Evolutionary conservation across 1,139 yeast genomes (phyloP).

Genomic region (Pichia sp.): DNA sequence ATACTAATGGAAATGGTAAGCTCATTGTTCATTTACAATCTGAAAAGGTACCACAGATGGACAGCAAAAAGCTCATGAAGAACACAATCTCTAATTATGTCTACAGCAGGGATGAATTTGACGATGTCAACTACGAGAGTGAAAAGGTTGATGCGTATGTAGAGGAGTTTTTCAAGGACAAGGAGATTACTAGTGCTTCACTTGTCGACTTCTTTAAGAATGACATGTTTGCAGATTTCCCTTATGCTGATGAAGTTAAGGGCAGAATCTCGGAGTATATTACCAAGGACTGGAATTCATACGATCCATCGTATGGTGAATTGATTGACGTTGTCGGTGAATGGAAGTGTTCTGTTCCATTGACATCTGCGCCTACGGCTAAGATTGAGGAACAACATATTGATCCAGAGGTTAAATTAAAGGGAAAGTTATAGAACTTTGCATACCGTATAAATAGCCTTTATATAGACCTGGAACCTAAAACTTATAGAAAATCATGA

Average conservation of each 20-base stretch:
- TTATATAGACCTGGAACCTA: too few species aligned
- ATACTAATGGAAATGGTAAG: slow-evolving; percentile 34
- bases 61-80: slow-evolving; percentile 16
- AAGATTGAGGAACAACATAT: slow-evolving; percentile 18
- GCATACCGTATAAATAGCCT: too few species aligned
- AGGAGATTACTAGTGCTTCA: slow-evolving; percentile 6
- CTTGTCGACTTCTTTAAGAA: slow-evolving; percentile 12
- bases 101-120: slow-evolving; percentile 22
- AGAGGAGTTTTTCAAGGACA: slow-evolving; percentile 12
- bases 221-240: slow-evolving; percentile 16
- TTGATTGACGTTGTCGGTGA: slow-evolving; percentile 31
- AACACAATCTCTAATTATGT: slow-evolving; percentile 24
- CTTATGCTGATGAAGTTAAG: slow-evolving; percentile 14
- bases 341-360: slow-evolving; percentile 36
- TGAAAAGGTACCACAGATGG: slow-evolving; percentile 33
- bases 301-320: slow-evolving; percentile 16
- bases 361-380: slow-evolving; percentile 41
- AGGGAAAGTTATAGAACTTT: slow-evolving; percentile 18
- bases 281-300: slow-evolving; percentile 12
- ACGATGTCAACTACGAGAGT: slow-evolving; percentile 20
- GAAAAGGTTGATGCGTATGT: slow-evolving; percentile 20
- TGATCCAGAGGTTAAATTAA: slow-evolving; percentile 17
- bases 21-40: slow-evolving; percentile 66
- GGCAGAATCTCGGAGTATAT: slow-evolving; percentile 15
- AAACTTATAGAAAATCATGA: too few species aligned